A percentile compares a stretch with the other conserved stretches of the same genome.
Evolutionary conservation across 2,329 filamentous ascomycete genomes (phyloP).

Genomic region (Hypoxylon sp.): DNA sequence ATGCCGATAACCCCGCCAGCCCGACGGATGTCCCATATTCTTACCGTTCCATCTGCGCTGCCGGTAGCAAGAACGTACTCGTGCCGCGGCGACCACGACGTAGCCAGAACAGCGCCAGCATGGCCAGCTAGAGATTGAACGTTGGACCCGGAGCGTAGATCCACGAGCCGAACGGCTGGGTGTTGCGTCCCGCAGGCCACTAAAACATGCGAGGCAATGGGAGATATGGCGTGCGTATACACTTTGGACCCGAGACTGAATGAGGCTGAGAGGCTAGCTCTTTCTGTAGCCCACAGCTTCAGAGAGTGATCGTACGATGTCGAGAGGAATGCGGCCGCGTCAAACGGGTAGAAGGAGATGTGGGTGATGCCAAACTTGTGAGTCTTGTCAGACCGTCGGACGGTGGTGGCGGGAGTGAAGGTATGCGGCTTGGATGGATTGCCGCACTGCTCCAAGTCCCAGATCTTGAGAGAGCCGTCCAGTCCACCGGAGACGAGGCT

Average conservation of each 20-base stretch:
- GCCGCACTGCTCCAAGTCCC: constrained; percentile 76
- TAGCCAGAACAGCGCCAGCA: constrained; percentile 70
- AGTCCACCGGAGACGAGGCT: constrained; percentile 86
- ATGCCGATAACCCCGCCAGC: constrained; percentile 78
- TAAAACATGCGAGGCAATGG: constrained; percentile 74
- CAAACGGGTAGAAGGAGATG: constrained; percentile 80
- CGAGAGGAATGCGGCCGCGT: constrained; percentile 76
- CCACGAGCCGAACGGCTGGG: constrained; percentile 82
- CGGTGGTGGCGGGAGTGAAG: constrained; percentile 62
- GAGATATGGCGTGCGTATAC: constrained; percentile 80
- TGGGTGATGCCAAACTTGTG: constrained; percentile 79
- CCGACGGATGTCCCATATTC: constrained; percentile 87
- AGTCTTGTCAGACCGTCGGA: constrained; percentile 54
- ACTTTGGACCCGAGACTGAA: constrained; percentile 74
- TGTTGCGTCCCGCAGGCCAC: constrained; percentile 90
- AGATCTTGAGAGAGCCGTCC: constrained; percentile 83
- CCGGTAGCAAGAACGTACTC: constrained; percentile 85
- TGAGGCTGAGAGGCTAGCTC: constrained; percentile 66
- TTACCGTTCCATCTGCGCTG: constrained; percentile 82
- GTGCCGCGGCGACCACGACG: constrained; percentile 82
- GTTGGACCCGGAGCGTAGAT: constrained; percentile 81
- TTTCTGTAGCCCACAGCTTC: constrained; percentile 76
- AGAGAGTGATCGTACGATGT: constrained; percentile 80
- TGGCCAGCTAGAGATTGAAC: constrained; percentile 76
- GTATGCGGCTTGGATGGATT: constrained; percentile 55